Evolutionary conservation across 2,329 filamentous ascomycete species (phyloP).

Genomic region (Calonectria pseudoturangicola): DNA sequence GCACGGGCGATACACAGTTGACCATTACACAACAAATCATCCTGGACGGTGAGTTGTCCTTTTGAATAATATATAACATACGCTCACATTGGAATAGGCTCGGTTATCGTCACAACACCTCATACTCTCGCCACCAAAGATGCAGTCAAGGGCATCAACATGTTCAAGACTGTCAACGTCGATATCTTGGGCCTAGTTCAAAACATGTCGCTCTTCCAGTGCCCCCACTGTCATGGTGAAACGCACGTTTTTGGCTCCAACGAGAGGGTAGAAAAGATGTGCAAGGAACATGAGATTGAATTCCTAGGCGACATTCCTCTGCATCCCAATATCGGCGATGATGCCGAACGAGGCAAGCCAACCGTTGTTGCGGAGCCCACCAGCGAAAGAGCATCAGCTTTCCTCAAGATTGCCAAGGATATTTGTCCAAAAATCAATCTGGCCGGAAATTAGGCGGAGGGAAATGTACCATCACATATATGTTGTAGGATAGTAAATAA

Average conservation of each 20-base stretch:
- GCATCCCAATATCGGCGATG: slow-evolving; percentile 89
- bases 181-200: slow-evolving; percentile 91
- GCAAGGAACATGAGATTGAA: slow-evolving; percentile 82
- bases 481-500: slow-evolving; percentile 35
- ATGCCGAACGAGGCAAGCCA: slow-evolving; percentile 90
- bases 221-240: slow-evolving; percentile 84
- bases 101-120: slow-evolving; percentile 92
- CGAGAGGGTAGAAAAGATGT: slow-evolving; percentile 80
- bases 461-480: slow-evolving; percentile 22
- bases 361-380: slow-evolving; percentile 91
- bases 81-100: slow-evolving; percentile 67
- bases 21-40: slow-evolving; percentile 97
- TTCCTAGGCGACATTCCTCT: slow-evolving; percentile 93
- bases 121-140: slow-evolving; percentile 95
- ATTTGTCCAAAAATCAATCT: slow-evolving; percentile 68
- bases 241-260: slow-evolving; percentile 84
- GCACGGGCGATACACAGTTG: slow-evolving; percentile 95
- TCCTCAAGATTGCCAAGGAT: slow-evolving; percentile 80
- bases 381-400: slow-evolving; percentile 82
- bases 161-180: slow-evolving; percentile 91
- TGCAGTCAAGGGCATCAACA: slow-evolving; percentile 91
- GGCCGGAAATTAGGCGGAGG: slow-evolving; percentile 27
- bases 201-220: slow-evolving; percentile 92
- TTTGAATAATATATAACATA: not conserved
- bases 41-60: slow-evolving; percentile 79